A percentile compares a stretch with the other conserved stretches of the same genome.
phyloP scores from a whole-genome alignment of 768 basidiomycete species.

The Sarcodon aspratus region DNA sequence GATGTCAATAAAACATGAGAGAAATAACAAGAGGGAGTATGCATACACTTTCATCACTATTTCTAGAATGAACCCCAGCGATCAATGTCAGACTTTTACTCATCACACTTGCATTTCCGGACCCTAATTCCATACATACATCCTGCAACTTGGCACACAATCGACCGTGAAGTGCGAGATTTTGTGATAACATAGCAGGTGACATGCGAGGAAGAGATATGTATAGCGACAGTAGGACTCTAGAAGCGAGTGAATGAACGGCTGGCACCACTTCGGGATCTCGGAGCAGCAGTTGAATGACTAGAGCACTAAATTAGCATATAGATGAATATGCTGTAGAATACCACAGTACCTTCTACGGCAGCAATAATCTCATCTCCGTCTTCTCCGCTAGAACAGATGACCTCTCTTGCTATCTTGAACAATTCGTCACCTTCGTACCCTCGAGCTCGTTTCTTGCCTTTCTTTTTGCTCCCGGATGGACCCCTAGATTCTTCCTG shows the following conservation, averaged over 20 bases:
- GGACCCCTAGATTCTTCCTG: conserved; percentile 5
- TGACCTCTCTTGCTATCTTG: conserved; percentile 30
- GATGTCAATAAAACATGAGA: background rate
- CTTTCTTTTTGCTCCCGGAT: conserved; percentile 26
- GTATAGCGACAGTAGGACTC: conserved; percentile 46
- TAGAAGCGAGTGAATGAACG: conserved; percentile 45
- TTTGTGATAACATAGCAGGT: conserved; percentile 42
- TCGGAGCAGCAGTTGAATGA: conserved; percentile 33
- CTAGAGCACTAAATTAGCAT: conserved; percentile 23
- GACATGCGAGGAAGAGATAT: conserved; percentile 46
- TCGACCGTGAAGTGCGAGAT: conserved; percentile 32
- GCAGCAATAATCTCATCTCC: conserved; percentile 40
- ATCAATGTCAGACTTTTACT: conserved; percentile 51
- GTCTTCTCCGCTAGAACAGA: conserved; percentile 40
- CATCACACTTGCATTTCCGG: conserved; percentile 47
- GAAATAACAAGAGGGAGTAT: background rate
- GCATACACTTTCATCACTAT: conserved; percentile 17
- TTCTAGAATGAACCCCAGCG: conserved; percentile 16
- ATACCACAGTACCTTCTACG: conserved; percentile 40
- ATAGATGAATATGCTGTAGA: background rate
- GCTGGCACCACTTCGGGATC: conserved; percentile 40
- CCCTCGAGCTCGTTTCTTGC: conserved; percentile 57
- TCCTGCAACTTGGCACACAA: conserved; percentile 35
- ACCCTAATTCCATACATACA: conserved; percentile 34
- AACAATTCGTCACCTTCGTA: conserved; percentile 74